These are phyloP conservation scores for Neofusicoccum cordaticola DNA, from an alignment of 2,329 filamentous ascomycete species.

Conservation along the genomic window DNA sequence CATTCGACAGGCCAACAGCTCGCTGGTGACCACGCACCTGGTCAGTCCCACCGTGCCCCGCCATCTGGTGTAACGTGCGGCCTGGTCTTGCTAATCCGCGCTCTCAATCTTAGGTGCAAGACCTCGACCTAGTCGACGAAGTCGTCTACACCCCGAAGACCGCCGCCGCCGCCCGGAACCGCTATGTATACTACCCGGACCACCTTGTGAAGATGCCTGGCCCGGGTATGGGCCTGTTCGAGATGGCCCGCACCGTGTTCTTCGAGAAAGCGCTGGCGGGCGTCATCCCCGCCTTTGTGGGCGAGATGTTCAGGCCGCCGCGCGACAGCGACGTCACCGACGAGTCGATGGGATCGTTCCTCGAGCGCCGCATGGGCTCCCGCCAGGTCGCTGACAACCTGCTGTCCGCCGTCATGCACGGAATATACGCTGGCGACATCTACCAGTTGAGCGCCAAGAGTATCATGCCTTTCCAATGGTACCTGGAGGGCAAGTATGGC, in stretches of 20 bases:
- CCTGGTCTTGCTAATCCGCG: not conserved
- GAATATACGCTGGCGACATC: slow-evolving; percentile 89
- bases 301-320: slow-evolving; percentile 29
- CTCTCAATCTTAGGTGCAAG: slow-evolving; percentile 22
- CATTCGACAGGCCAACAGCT: slow-evolving; percentile 59
- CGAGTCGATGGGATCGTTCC: slow-evolving; percentile 69
- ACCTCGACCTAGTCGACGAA: slow-evolving; percentile 56
- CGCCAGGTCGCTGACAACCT: slow-evolving; percentile 65
- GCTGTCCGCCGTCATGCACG: slow-evolving; percentile 73
- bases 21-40: slow-evolving; percentile 67
- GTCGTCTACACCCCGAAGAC: slow-evolving; percentile 53
- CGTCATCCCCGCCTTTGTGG: slow-evolving; percentile 29
- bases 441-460: slow-evolving; percentile 72
- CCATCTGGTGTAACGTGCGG: not conserved
- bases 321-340: slow-evolving; percentile 48
- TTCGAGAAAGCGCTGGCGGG: slow-evolving; percentile 58
- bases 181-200: slow-evolving; percentile 87
- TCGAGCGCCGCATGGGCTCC: slow-evolving; percentile 55
- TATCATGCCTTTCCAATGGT: slow-evolving; percentile 51
- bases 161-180: slow-evolving; percentile 57
- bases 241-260: slow-evolving; percentile 37
- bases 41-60: slow-evolving; percentile 46
- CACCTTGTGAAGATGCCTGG: slow-evolving; percentile 65
- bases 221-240: slow-evolving; percentile 12
- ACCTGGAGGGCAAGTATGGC: slow-evolving; percentile 49